A percentile compares a stretch with the other conserved stretches of the same genome.
Conservation (phyloP, 1,284 basidiomycete species). For the Naganishia sp. region DNA sequence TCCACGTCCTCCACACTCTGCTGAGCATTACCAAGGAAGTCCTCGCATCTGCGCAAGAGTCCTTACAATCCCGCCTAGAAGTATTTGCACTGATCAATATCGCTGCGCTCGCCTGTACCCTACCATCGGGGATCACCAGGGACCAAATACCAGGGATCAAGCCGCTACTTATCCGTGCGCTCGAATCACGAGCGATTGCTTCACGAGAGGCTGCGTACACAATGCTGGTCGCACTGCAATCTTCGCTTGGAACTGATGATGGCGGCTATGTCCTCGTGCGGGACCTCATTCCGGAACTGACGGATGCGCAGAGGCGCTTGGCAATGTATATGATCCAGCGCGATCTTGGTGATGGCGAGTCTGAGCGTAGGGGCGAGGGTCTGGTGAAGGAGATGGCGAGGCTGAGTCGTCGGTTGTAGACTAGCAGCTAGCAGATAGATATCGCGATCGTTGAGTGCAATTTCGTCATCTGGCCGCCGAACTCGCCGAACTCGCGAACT, state of each 20-base stretch:
- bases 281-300: slow-evolving; percentile 41
- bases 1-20: slow-evolving; percentile 1
- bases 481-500: background rate
- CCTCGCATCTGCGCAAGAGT: background rate
- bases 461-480: background rate
- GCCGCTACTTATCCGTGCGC: slow-evolving; percentile 13
- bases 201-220: slow-evolving; percentile 45
- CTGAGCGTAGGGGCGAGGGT: background rate
- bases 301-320: slow-evolving; percentile 43
- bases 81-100: slow-evolving; percentile 22
- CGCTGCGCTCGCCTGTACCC: slow-evolving; percentile 1
- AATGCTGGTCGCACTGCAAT: slow-evolving; percentile 47
- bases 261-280: slow-evolving; percentile 36
- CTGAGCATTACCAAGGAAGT: background rate
- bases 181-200: slow-evolving; percentile 18
- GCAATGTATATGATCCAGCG: slow-evolving; percentile 48
- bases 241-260: slow-evolving; percentile 40
- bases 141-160: slow-evolving; percentile 15
- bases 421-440: background rate
- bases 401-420: background rate
- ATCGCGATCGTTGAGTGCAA: background rate
- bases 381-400: background rate
- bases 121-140: slow-evolving; percentile 1
- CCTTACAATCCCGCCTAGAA: background rate
- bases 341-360: slow-evolving; percentile 30